Evolutionary conservation across 208 protist genomes (phyloP).

Genomic region (Leishmania arabica): DNA sequence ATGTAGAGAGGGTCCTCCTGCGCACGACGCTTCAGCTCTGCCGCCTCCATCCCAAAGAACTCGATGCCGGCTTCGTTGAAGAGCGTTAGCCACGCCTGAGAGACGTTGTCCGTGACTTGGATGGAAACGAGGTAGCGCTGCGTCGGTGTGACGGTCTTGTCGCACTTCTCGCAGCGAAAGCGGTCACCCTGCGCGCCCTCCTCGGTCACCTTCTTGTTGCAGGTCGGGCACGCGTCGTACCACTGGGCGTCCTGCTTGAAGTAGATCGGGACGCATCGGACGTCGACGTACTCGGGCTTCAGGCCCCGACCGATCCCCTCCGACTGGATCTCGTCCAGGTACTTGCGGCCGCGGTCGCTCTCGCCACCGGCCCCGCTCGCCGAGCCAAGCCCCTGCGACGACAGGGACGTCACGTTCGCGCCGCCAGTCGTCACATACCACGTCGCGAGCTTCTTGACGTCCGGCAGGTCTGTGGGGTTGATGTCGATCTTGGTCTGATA

Average conservation of each 20-base stretch:
- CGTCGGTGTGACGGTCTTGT: constrained; percentile 62
- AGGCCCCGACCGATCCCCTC: constrained; percentile 76
- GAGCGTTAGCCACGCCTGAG: constrained; percentile 90
- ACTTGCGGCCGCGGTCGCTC: constrained; percentile 80
- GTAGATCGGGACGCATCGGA: constrained; percentile 90
- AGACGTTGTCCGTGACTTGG: constrained; percentile 87
- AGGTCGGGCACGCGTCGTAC: constrained; percentile 91
- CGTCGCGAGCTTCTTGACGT: constrained; percentile 82
- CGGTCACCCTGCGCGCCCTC: constrained; percentile 77
- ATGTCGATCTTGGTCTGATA: constrained; percentile 85
- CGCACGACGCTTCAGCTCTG: constrained; percentile 77
- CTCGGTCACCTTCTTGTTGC: constrained; percentile 91
- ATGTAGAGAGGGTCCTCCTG: constrained; percentile 84
- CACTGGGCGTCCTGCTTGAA: constrained; percentile 91
- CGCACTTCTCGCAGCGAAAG: constrained; percentile 92
- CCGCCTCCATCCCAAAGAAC: constrained; percentile 87
- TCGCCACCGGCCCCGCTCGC: constrained; percentile 44
- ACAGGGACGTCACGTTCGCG: constrained; percentile 77
- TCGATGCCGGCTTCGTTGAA: constrained; percentile 90
- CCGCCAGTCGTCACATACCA: constrained; percentile 89
- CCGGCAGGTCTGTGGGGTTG: constrained; percentile 73
- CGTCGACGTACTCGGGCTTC: constrained; percentile 88
- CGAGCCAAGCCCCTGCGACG: constrained; percentile 44
- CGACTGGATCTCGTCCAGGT: constrained; percentile 78
- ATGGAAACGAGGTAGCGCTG: constrained; percentile 90